Evolutionary conservation across 1,284 basidiomycete species (phyloP), one percentile per base, ranked within the genome.

Genomic region (Moesziomyces parantarcticus): DNA sequence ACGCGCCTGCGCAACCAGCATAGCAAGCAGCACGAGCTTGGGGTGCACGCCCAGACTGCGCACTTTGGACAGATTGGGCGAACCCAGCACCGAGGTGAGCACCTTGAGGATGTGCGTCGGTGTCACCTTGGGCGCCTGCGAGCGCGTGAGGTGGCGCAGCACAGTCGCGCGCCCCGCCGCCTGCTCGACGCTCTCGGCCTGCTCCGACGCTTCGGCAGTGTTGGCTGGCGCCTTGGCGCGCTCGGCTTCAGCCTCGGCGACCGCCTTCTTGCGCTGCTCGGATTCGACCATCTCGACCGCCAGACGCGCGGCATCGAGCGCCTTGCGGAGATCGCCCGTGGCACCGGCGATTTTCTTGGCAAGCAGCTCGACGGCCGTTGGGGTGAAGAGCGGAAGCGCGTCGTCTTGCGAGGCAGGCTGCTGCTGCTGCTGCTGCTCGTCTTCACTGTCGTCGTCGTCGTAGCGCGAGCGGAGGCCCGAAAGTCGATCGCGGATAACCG

Each of bases 301-400:
- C 26, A 83, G 74, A 3, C 85, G 73, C 10, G 82, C 76, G 18
- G 85, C 78, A 48, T 84, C 81, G 46, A 86, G 78, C 43, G 84
- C 83, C 39, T 83, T 82, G 26, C 85, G 76, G 16, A 86, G 58
- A 62, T 86, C 85, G 16, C 85, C 85, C 0, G 85, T 84, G 0
- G 77, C 79, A 4, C 81, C 73, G 16, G 85, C 84, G 43, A 86
- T 80, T 66, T 84, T 85, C 55, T 83, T 84, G 2, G 84, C 76
- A n/a, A 83, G 79, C 20, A 86, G 73, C 42, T 84, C 80, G 29
- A 86, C 79, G 0, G 85, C 85, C 2, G 83, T 70, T 13, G 75
- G 74, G 36, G 78, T 74, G 55, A 86, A 78, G 36, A 85, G 69
- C 5, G 82, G 78, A 8, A 83, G 64, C 20, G 62, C 26, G 10